A percentile compares a stretch with the other conserved stretches of the same genome.
Evolutionary conservation across 306 rosid genomes (phyloP).

Genomic region (Pterocarpus macrocarpus): DNA sequence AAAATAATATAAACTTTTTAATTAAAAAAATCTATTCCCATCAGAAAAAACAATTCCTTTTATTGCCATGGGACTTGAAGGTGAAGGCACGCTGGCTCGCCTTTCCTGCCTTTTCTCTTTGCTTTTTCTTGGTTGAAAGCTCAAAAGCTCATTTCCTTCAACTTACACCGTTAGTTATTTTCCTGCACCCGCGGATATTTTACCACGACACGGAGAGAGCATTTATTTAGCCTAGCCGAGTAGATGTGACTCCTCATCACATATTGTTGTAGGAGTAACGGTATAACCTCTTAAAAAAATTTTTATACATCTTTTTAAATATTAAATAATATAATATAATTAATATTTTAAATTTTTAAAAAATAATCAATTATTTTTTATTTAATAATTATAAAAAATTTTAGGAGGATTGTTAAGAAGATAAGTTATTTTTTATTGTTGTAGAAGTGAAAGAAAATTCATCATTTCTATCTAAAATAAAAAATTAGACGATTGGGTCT

Average conservation of each 20-base stretch:
- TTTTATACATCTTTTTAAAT: no score
- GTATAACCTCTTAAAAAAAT: no score
- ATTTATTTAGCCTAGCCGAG: background rate
- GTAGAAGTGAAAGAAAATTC: background rate
- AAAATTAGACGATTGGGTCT: background rate
- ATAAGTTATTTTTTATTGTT: no score
- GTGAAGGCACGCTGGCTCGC: slow-evolving; percentile 9
- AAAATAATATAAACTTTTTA: no score
- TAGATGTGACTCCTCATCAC: background rate
- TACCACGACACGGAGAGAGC: background rate
- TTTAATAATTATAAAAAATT: no score
- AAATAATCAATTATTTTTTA: no score
- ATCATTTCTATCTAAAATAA: background rate
- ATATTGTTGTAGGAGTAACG: background rate
- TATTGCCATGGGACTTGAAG: slow-evolving; percentile 59
- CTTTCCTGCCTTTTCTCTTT: slow-evolving; percentile 14
- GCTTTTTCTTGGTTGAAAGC: slow-evolving; percentile 35
- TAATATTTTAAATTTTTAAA: no score
- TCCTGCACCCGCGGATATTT: background rate
- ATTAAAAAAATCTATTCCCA: no score
- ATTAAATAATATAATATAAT: no score
- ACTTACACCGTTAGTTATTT: background rate
- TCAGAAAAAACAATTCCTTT: background rate
- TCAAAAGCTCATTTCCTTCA: background rate
- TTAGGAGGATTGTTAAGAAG: no score